Percentiles rank a stretch among this genome's conserved stretches.
These are phyloP conservation scores for Aspergillus baeticus DNA, from an alignment of 495 filamentous ascomycete species.

Conservation along the genomic window DNA sequence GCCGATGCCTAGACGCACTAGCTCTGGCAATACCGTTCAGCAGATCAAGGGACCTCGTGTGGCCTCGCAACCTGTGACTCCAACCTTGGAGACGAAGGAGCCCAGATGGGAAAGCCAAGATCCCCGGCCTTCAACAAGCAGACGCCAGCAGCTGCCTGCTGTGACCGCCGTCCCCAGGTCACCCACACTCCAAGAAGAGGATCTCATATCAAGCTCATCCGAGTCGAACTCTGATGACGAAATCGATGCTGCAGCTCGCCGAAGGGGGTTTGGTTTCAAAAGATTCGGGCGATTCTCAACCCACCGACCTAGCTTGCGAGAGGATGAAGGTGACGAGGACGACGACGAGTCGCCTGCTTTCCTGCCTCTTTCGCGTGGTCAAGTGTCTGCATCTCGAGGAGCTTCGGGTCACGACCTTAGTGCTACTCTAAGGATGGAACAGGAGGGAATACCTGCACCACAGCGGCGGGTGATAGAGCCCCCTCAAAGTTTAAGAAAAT, in stretches of 20 bases:
- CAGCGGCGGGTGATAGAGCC: conserved; percentile 34
- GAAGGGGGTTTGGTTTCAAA: conserved; percentile 28
- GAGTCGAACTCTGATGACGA: conserved; percentile 55
- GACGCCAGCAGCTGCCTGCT: conserved; percentile 27
- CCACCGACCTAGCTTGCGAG: conserved; percentile 32
- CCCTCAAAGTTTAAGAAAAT: conserved; percentile 27
- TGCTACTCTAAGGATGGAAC: conserved; percentile 56
- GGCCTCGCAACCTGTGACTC: conserved; percentile 47
- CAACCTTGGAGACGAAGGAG: conserved; percentile 34
- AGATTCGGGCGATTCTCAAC: conserved; percentile 42
- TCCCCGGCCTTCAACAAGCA: conserved; percentile 29
- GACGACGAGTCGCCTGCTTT: conserved; percentile 64
- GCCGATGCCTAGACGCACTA: conserved; percentile 43
- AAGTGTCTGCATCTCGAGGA: conserved; percentile 22
- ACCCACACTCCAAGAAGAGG: conserved; percentile 37
- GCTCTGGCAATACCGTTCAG: conserved; percentile 57
- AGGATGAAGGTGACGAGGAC: conserved; percentile 47
- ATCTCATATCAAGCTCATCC: conserved; percentile 39
- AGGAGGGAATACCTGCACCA: conserved; percentile 43
- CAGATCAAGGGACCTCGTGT: conserved; percentile 30
- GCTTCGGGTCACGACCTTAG: conserved; percentile 50
- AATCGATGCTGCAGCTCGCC: conserved; percentile 49
- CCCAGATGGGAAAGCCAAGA: conserved; percentile 36
- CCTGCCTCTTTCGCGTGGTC: conserved; percentile 57
- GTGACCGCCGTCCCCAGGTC: conserved; percentile 28